Percentiles rank a stretch among this genome's conserved stretches.
Evolutionary conservation across 345 rosid species (phyloP).

Genomic region (Dimocarpus longan): DNA sequence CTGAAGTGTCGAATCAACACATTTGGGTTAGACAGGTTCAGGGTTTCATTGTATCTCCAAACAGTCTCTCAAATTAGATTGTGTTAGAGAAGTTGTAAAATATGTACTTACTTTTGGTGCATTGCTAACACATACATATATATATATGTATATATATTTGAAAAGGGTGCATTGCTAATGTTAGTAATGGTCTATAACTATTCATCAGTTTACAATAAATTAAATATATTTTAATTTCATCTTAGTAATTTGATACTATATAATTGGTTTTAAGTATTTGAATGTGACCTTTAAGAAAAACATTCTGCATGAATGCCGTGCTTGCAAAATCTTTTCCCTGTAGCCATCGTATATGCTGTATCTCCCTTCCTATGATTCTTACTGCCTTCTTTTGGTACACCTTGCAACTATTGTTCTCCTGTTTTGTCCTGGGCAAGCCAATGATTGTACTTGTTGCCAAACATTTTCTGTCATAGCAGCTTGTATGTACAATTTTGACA

Average conservation of each 20-base stretch:
- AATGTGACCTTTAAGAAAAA: background rate
- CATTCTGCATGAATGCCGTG: background rate
- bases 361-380: background rate
- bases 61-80: background rate
- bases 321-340: background rate
- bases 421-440: background rate
- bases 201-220: no score
- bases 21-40: background rate
- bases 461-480: background rate
- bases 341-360: background rate
- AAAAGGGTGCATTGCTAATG: background rate
- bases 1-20: background rate
- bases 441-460: background rate
- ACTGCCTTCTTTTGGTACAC: background rate
- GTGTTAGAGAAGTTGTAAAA: background rate
- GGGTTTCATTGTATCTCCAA: background rate
- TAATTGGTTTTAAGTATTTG: background rate
- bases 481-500: conserved; percentile 6
- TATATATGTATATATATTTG: no score
- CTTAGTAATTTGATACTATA: no score
- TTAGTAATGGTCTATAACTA: background rate
- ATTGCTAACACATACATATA: no score
- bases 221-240: background rate
- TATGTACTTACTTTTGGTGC: background rate
- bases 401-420: background rate